Conservation (phyloP, 495 filamentous ascomycete species). For the Penicillium mononematosum region DNA sequence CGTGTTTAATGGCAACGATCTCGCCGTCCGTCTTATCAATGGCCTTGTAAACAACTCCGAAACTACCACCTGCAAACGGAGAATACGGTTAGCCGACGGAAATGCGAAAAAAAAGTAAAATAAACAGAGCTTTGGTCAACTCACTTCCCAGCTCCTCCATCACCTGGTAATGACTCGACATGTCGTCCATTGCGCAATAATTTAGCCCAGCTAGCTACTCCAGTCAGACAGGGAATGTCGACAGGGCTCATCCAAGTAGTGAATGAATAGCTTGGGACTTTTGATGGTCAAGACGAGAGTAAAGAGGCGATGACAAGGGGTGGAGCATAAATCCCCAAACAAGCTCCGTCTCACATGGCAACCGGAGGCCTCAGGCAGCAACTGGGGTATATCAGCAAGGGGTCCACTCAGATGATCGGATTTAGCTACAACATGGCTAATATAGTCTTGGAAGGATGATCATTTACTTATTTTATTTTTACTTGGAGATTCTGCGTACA, state of each 20-base stretch:
- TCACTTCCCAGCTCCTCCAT: conserved; percentile 90
- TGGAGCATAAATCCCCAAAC: conserved; percentile 34
- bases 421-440: neutral
- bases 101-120: conserved; percentile 3
- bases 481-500: neutral
- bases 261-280: conserved; percentile 11
- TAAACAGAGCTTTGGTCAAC: conserved; percentile 32
- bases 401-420: neutral
- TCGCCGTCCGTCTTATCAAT: conserved; percentile 83
- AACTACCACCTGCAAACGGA: conserved; percentile 72
- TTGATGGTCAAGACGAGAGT: conserved; percentile 7
- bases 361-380: conserved; percentile 32
- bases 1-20: conserved; percentile 89
- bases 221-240: conserved; percentile 17
- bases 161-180: conserved; percentile 81
- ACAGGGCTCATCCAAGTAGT: conserved; percentile 23
- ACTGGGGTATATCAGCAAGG: conserved; percentile 15
- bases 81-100: conserved; percentile 5
- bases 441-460: neutral
- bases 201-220: conserved; percentile 23
- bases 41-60: conserved; percentile 95
- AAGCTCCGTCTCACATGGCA: conserved; percentile 45
- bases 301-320: conserved; percentile 24
- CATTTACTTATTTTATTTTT: conserved; percentile 1
- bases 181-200: conserved; percentile 52